Evolutionary conservation across 148 eudicot species (phyloP), one percentile per base, ranked within the genome.

Genomic region (Amaranthus palmeri): DNA sequence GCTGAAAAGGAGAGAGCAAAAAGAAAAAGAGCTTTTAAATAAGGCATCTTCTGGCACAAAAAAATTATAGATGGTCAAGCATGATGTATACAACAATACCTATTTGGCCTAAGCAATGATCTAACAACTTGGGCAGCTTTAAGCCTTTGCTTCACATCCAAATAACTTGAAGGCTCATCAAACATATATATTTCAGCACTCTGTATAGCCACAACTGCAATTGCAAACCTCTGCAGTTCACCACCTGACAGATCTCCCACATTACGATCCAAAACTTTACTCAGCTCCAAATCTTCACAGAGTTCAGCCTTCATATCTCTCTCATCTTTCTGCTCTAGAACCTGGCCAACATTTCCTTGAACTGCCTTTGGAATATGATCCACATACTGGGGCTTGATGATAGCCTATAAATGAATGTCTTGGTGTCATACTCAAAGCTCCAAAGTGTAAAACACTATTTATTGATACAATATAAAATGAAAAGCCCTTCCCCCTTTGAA

Each of bases 241-340:
- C 97, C 92, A 75, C 97, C 97, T n/a, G 97, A 92, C 77, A 92
- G 82, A 72, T 92, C 97, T 62, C 91, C 97, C 3, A 90, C 97
- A 72, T 90, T 92, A 72, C 92, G 96, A 75, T 92, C 97, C 72
- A 90, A 53, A 77, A 92, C 97, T 84, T 90, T 83, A 79, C 76
- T 88, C 53, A 92, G 87, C 75, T 92, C 92, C 67, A 92, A 86
- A 76, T 92, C 96, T 47, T 40, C 5, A 80, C 86, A 85, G 58
- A 92, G 92, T 69, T 73, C 75, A 81, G 62, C 86, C 83, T 90
- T 92, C 81, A 78, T 49, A 14, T 80, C 90, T 78, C 92, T 89
- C 83, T 92, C 96, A 77, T 92, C 88, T 74, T 92, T 92, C 74
- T 87, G 90, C 0, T 88, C 87, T 45, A 92, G 90, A 54, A 92